Evolutionary conservation across 305 asterid species (phyloP).

Genomic region (Solanum chacoense): DNA sequence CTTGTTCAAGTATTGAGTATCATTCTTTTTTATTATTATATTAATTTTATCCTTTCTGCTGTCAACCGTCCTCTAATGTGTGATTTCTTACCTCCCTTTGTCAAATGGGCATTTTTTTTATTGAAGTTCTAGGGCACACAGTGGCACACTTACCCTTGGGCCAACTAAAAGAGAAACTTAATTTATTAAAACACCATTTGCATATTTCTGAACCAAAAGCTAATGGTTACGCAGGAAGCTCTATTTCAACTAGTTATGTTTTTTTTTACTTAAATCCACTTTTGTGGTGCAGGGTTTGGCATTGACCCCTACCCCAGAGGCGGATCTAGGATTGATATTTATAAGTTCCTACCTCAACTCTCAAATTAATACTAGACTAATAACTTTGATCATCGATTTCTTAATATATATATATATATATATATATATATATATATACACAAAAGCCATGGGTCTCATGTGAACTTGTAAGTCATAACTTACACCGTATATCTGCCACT

Average conservation of each 20-base stretch:
- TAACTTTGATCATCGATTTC: neutral
- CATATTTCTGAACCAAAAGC: neutral
- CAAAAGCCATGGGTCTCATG: neutral
- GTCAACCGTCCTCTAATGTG: neutral
- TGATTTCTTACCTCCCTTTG: neutral
- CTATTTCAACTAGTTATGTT: neutral
- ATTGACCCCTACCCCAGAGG: neutral
- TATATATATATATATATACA: too few species aligned
- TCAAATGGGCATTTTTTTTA: neutral
- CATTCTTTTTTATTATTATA: neutral
- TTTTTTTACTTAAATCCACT: neutral
- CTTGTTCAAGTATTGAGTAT: neutral
- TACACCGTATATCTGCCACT: neutral
- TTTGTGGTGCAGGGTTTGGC: neutral
- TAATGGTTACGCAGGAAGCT: neutral
- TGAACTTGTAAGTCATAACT: neutral
- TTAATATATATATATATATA: too few species aligned
- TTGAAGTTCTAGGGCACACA: neutral
- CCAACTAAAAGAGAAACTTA: neutral
- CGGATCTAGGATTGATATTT: neutral
- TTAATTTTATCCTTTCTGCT: neutral
- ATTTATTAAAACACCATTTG: neutral
- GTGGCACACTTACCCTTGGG: neutral
- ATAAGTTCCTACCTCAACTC: neutral
- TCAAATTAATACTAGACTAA: neutral